Conservation (phyloP, 1,284 basidiomycete genomes). For the Cystobasidiaceae sp. region DNA sequence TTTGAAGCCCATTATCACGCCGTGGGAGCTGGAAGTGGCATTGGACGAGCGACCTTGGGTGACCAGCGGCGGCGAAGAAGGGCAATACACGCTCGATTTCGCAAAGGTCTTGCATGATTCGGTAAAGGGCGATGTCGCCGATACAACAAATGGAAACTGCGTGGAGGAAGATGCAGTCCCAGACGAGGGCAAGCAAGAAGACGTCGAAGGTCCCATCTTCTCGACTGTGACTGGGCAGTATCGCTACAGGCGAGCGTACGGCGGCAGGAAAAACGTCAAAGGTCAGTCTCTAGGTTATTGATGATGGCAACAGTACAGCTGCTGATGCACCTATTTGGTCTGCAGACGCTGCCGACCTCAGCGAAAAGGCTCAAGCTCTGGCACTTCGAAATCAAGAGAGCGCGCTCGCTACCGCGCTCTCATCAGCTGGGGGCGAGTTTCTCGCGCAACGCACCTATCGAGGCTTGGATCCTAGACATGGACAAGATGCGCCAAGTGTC, state of each 20-base stretch:
- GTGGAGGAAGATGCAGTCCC: background rate
- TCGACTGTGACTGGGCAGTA: conserved; percentile 84
- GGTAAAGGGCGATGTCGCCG: conserved; percentile 32
- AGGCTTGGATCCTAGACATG: conserved; percentile 74
- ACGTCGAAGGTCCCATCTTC: conserved; percentile 58
- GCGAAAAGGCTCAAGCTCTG: conserved; percentile 3
- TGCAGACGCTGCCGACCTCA: conserved; percentile 5
- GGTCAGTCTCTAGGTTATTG: conserved; percentile 7
- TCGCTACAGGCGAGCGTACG: conserved; percentile 67
- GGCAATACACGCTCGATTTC: conserved; percentile 73
- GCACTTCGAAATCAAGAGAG: conserved; percentile 22
- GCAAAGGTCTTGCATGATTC: conserved; percentile 55
- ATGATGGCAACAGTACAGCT: too few relatives aligned
- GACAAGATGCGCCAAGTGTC: conserved; percentile 70
- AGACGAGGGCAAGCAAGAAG: conserved; percentile 16
- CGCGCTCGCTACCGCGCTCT: conserved; percentile 27
- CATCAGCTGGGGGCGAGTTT: conserved; percentile 55
- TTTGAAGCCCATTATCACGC: conserved; percentile 83
- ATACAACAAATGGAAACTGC: conserved; percentile 52
- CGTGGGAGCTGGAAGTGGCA: conserved; percentile 83
- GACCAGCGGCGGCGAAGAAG: conserved; percentile 50
- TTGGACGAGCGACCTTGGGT: conserved; percentile 58
- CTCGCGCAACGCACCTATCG: conserved; percentile 66
- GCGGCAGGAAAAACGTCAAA: conserved; percentile 27
- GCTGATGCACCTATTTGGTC: background rate